Conservation (phyloP, 305 asterid genomes). For the Nicotiana rustica region DNA sequence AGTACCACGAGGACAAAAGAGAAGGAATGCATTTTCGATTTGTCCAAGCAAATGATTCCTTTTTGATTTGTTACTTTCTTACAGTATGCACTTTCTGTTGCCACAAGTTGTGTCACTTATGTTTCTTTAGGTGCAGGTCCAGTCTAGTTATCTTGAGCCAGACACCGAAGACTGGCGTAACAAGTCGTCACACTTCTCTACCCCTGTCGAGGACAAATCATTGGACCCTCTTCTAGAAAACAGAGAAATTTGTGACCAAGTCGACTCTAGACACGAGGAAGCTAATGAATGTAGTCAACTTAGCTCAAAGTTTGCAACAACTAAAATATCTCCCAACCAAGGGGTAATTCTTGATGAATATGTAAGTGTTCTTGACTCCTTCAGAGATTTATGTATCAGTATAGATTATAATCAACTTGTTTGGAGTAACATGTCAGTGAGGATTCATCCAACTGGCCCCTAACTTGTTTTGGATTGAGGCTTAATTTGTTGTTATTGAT, state of each 20-base stretch:
- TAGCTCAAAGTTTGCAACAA: conserved; percentile 57
- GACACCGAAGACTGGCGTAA: conserved; percentile 88
- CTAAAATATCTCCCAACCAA: conserved; percentile 62
- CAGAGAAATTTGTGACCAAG: conserved; percentile 41
- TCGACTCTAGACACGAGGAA: background rate
- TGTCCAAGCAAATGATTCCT: background rate
- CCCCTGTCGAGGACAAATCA: conserved; percentile 69
- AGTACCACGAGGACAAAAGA: too few species aligned
- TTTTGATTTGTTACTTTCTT: background rate
- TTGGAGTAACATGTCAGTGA: too few species aligned
- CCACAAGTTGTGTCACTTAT: background rate
- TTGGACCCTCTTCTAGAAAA: conserved; percentile 70
- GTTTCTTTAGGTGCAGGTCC: conserved; percentile 48
- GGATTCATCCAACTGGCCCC: too few species aligned
- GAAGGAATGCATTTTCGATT: too few species aligned
- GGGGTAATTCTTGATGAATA: conserved; percentile 52
- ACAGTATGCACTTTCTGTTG: background rate
- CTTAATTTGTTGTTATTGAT: too few species aligned
- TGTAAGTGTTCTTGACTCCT: too few species aligned
- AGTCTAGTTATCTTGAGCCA: conserved; percentile 66
- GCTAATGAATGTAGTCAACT: background rate
- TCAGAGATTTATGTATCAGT: too few species aligned
- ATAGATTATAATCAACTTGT: background rate
- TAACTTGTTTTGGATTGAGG: too few species aligned
- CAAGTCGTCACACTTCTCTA: conserved; percentile 61